These are phyloP conservation scores for Coemansia sp. DNA, from an alignment of 192 early-diverging fungal genomes.

Conservation along the genomic window DNA sequence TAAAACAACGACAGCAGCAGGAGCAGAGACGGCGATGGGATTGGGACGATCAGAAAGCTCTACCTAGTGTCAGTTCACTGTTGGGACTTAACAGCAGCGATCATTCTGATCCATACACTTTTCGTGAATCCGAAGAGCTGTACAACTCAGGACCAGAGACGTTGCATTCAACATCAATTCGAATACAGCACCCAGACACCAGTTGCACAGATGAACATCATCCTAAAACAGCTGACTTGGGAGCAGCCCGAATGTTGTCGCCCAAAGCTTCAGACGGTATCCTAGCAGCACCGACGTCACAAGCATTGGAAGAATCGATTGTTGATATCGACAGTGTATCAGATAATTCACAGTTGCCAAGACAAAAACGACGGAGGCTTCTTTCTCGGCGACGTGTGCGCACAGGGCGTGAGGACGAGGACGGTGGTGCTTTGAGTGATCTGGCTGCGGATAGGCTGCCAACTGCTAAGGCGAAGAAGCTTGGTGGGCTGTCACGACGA, in stretches of 20 bases:
- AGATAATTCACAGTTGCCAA: not conserved
- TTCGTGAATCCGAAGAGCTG: constrained; percentile 5
- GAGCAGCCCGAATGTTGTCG: not conserved
- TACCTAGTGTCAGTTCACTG: constrained; percentile 15
- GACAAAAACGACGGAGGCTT: constrained; percentile 6
- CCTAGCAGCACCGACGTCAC: not conserved
- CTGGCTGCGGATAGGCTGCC: constrained; percentile 12
- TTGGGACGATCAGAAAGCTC: not conserved
- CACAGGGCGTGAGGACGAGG: not conserved
- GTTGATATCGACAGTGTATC: not conserved
- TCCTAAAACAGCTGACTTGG: not conserved
- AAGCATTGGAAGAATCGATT: not conserved
- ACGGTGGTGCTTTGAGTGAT: not conserved
- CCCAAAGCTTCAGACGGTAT: not conserved
- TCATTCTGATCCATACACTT: constrained; percentile 3
- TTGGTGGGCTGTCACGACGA: constrained; percentile 25
- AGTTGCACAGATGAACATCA: not conserved
- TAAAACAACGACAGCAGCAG: no score
- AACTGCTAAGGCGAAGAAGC: constrained; percentile 17
- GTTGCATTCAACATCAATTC: not conserved
- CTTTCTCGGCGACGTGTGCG: constrained; percentile 11
- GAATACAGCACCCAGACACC: not conserved
- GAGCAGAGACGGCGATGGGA: not conserved
- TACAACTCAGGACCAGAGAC: not conserved
- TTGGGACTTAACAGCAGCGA: constrained; percentile 1